These are phyloP conservation scores for Chlamydomonas applanata DNA, from an alignment of 139 green algal genomes.

Conservation along the genomic window DNA sequence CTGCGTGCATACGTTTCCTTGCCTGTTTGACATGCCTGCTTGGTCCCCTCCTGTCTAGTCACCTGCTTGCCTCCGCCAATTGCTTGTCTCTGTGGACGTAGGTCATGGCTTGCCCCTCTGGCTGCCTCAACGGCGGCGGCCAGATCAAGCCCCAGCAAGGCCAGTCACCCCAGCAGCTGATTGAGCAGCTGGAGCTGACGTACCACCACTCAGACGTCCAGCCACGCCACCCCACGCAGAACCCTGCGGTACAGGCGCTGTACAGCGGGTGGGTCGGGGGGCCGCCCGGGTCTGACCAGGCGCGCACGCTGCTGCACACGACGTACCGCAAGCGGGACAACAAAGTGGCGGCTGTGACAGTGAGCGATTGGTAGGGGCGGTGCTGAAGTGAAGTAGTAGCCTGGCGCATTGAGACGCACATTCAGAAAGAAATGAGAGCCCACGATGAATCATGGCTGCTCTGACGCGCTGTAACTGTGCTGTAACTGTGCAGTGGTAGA, in stretches of 20 bases:
- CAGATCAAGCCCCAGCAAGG: constrained; percentile 67
- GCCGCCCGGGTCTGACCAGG: constrained; percentile 22
- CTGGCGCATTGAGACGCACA: too few species aligned
- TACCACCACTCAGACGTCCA: constrained; percentile 53
- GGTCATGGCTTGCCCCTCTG: constrained; percentile 92
- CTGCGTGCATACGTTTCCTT: too few species aligned
- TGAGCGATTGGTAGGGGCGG: constrained; percentile 9
- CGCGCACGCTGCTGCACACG: constrained; percentile 67
- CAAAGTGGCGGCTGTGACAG: constrained; percentile 2
- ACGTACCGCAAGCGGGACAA: constrained; percentile 67
- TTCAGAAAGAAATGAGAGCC: too few species aligned
- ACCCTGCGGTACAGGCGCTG: constrained; percentile 43
- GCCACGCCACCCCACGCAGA: constrained; percentile 22
- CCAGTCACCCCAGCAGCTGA: constrained; percentile 39
- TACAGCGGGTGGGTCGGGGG: constrained; percentile 50
- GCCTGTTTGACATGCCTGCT: too few species aligned
- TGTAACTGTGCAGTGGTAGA: too few species aligned
- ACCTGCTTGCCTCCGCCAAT: neutral
- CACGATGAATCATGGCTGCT: too few species aligned
- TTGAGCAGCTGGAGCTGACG: constrained; percentile 39
- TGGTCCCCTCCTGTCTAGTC: neutral
- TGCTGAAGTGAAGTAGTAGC: too few species aligned
- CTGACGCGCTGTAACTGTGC: too few species aligned
- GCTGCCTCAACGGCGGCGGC: constrained; percentile 94
- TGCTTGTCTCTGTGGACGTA: neutral